Base-by-base conservation (phyloP, 441 rosid genomes). In the Jatropha multifida region DNA sequence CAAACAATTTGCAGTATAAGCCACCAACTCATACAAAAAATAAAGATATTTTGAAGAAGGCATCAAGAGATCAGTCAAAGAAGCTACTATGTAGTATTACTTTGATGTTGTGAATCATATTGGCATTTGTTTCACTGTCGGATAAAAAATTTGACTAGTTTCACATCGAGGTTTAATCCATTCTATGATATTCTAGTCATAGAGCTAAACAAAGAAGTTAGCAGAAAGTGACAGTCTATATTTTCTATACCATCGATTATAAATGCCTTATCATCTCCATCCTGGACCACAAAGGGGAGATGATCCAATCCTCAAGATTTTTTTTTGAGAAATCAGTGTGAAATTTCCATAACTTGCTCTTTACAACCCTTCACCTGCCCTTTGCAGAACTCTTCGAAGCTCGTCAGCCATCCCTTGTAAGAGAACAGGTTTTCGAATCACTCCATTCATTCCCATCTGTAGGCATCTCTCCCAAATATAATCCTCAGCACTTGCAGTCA, bases 371-470 rank as follows among this genome's bases (percentile, higher is more conserved):
- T 86, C 84, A 67, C 90, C 85, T 40, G 89, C 89, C 77, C 83
- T 90, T 73, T 81, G 81, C 76, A 93, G 77, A 63, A 87, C 89
- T 84, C 94, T 87, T 10, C 86, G 86, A 46, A 95, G 93, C 84
- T 93, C 97, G 7, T 68, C 83, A 20, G 89, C 87, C 54, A 95
- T 79, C 46, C 86, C 97, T 72, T 84, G 94, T 65, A 92, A 69
- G 55, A 89, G 77, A 32, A 88, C 89, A 0, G 98, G 99, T 80
- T 96, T 94, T 65, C 88, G 81, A 67, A 96, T 88, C 68, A 96
- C 82, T 32, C 97, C 99, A 46, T 92, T 91, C 79, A 96, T 92
- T 37, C 99, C 97, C 64, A 68, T 78, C 77, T 92, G 92, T 69
- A 70, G 73, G 84, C 98, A 92, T 78, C 83, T 89, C 40, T 85